phyloP scores from a whole-genome alignment of 1,139 yeast genomes.

The Geotrichum klebahnii region DNA sequence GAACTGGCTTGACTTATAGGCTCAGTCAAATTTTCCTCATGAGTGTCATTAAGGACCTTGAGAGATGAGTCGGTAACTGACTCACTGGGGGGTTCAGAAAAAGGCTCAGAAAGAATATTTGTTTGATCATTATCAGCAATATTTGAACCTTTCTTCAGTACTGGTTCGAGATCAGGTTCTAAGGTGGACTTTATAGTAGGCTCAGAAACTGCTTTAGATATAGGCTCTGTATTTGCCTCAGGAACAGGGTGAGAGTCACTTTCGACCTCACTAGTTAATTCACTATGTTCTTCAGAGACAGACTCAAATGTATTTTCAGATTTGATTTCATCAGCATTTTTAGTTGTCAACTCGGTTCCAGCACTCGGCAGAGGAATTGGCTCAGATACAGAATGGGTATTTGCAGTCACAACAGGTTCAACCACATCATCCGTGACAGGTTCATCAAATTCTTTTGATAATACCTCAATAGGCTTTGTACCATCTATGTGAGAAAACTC shows the following conservation, averaged over 20 bases:
- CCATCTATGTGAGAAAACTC: background rate
- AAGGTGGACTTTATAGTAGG: too few relatives aligned
- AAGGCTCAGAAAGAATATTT: slow-evolving; percentile 4
- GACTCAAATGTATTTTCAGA: too few relatives aligned
- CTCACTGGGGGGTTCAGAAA: slow-evolving; percentile 1
- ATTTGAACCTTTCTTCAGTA: background rate
- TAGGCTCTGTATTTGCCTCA: slow-evolving; percentile 1
- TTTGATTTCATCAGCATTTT: background rate
- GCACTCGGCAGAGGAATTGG: background rate
- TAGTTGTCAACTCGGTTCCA: background rate
- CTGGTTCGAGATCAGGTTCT: slow-evolving; percentile 3
- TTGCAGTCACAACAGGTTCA: slow-evolving; percentile 1
- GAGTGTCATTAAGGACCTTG: background rate
- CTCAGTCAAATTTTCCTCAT: background rate
- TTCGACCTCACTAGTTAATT: background rate
- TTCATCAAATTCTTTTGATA: background rate
- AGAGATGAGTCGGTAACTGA: too few relatives aligned
- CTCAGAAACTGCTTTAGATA: background rate
- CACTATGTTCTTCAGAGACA: background rate
- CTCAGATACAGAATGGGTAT: background rate
- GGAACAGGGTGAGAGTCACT: too few relatives aligned
- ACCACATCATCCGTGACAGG: background rate
- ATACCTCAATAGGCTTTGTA: background rate
- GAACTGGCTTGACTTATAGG: background rate
- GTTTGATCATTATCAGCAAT: background rate